phyloP scores from a whole-genome alignment of 306 rosid genomes.

The Pueraria montana region DNA sequence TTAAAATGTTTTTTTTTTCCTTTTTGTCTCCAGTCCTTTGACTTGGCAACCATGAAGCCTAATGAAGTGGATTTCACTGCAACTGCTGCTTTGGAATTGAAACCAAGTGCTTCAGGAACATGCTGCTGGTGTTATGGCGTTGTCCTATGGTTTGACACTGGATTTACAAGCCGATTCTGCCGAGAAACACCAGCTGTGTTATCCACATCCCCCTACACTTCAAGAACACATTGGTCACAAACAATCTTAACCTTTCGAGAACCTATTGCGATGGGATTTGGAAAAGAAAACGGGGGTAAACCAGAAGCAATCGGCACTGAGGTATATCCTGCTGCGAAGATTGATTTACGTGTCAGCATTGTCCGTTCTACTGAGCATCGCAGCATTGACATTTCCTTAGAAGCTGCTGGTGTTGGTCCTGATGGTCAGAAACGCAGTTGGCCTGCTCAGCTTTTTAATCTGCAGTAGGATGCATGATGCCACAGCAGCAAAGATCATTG shows the following conservation, averaged over 20 bases:
- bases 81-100: slow-evolving; percentile 74
- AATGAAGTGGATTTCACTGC: slow-evolving; percentile 89
- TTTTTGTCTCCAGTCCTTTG: slow-evolving; percentile 68
- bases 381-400: slow-evolving; percentile 91
- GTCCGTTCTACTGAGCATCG: slow-evolving; percentile 87
- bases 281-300: slow-evolving; percentile 36
- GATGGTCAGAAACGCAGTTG: slow-evolving; percentile 67
- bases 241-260: slow-evolving; percentile 87
- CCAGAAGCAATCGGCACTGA: slow-evolving; percentile 70
- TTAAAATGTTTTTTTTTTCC: background rate
- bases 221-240: slow-evolving; percentile 87
- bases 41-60: slow-evolving; percentile 87
- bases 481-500: background rate
- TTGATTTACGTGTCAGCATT: slow-evolving; percentile 83
- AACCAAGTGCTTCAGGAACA: slow-evolving; percentile 46
- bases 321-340: slow-evolving; percentile 64
- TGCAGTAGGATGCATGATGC: slow-evolving; percentile 53
- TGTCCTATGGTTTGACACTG: slow-evolving; percentile 93
- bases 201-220: slow-evolving; percentile 85
- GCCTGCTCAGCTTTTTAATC: slow-evolving; percentile 77
- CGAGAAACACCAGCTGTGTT: slow-evolving; percentile 69
- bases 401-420: slow-evolving; percentile 66
- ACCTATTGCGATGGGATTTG: slow-evolving; percentile 72
- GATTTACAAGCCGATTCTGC: slow-evolving; percentile 92
- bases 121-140: slow-evolving; percentile 76